phyloP scores from a whole-genome alignment of 2,329 filamentous ascomycete genomes.

The Aspergillus udagawae region DNA sequence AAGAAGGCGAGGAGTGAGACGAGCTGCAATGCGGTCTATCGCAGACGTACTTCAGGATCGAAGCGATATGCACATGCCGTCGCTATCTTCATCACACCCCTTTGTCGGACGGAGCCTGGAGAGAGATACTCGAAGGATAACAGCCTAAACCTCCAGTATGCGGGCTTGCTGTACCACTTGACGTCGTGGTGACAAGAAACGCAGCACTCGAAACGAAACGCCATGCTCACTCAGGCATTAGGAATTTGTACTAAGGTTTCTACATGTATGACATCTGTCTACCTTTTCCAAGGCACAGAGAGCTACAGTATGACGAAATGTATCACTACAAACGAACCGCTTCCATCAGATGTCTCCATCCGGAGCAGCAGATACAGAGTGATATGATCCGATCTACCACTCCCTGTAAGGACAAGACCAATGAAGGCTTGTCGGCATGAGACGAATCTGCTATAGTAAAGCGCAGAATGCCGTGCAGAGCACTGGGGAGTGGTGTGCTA shows the following conservation, averaged over 20 bases:
- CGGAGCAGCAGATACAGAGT: constrained; percentile 86
- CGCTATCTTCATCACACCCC: not conserved
- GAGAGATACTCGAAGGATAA: not conserved
- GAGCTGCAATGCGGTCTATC: not conserved
- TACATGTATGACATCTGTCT: not conserved
- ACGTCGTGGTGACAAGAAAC: not conserved
- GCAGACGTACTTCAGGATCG: not conserved
- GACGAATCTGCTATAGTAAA: constrained; percentile 27
- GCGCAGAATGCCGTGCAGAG: constrained; percentile 37
- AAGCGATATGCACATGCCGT: not conserved
- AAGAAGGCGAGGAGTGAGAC: constrained; percentile 48
- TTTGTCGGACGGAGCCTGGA: not conserved
- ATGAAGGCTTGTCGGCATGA: constrained; percentile 32
- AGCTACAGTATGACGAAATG: constrained; percentile 41
- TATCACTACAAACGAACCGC: constrained; percentile 75
- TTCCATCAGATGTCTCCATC: constrained; percentile 67
- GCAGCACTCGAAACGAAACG: not conserved
- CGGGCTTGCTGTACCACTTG: not conserved
- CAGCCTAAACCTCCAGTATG: not conserved
- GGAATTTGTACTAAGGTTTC: not conserved
- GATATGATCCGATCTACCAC: constrained; percentile 61
- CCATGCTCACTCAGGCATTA: not conserved
- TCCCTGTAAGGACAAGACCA: constrained; percentile 43
- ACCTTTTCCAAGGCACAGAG: not conserved
- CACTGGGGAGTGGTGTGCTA: constrained; percentile 38